Percentiles rank a stretch among this genome's conserved stretches.
phyloP scores from a whole-genome alignment of 2,329 filamentous ascomycete genomes.

The Bretziella fagacearum region DNA sequence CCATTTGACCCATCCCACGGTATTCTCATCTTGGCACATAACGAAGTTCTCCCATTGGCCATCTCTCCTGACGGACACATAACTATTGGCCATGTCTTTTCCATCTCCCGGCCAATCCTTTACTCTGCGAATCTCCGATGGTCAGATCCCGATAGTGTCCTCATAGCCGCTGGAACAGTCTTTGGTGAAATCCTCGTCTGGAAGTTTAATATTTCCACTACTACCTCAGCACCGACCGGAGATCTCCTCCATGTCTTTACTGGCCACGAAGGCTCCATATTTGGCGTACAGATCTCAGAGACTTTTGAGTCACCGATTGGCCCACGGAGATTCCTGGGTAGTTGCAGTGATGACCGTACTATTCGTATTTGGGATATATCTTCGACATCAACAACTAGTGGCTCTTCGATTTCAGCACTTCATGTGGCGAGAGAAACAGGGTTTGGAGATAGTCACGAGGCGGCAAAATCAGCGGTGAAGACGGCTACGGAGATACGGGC shows the following conservation, averaged over 20 bases:
- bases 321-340: conserved; percentile 52
- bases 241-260: conserved; percentile 37
- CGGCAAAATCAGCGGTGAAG: background rate
- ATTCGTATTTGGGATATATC: conserved; percentile 77
- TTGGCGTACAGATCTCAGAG: conserved; percentile 66
- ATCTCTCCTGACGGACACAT: conserved; percentile 20
- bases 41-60: conserved; percentile 47
- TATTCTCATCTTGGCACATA: conserved; percentile 69
- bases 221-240: conserved; percentile 16
- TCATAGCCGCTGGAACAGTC: conserved; percentile 77
- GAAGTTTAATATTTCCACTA: conserved; percentile 40
- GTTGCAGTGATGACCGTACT: conserved; percentile 88
- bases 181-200: conserved; percentile 90
- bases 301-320: conserved; percentile 23
- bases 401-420: conserved; percentile 19
- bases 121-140: conserved; percentile 67
- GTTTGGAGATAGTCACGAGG: conserved; percentile 30
- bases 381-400: conserved; percentile 15
- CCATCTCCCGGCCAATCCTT: conserved; percentile 64
- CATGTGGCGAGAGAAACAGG: conserved; percentile 40
- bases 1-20: conserved; percentile 27
- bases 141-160: conserved; percentile 38
- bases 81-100: conserved; percentile 33
- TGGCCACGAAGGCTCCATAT: conserved; percentile 83
- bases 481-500: conserved; percentile 2